Evolutionary conservation across 2,329 filamentous ascomycete genomes (phyloP).

Genomic region (Orbilia blumenaviensis): DNA sequence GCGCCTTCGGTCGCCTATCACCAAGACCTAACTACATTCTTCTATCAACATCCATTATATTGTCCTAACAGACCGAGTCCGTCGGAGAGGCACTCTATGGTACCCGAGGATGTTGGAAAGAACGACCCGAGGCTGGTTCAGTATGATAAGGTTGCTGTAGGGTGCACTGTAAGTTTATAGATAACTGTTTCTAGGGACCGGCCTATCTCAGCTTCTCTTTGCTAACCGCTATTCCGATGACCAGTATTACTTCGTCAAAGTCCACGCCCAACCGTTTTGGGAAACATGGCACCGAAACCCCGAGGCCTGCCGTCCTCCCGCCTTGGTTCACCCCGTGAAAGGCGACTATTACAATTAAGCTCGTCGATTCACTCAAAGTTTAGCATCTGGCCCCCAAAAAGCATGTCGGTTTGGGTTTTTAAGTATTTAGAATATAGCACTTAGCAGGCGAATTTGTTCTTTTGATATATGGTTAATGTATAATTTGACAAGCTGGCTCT

Average conservation of each 20-base stretch:
- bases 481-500: neutral
- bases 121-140: conserved; percentile 11
- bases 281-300: conserved; percentile 1
- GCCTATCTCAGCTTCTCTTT: neutral
- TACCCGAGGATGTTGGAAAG: neutral
- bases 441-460: neutral
- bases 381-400: neutral
- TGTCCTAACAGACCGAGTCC: neutral
- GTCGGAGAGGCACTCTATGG: conserved; percentile 2
- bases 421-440: neutral
- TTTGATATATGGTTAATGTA: neutral
- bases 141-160: conserved; percentile 16
- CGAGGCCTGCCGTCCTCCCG: neutral
- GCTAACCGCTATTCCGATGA: neutral
- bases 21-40: conserved; percentile 15
- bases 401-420: neutral
- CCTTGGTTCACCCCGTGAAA: conserved; percentile 18
- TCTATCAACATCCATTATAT: conserved; percentile 23
- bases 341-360: conserved; percentile 7
- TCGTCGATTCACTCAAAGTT: neutral
- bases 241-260: conserved; percentile 27
- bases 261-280: conserved; percentile 23
- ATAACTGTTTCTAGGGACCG: neutral
- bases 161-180: conserved; percentile 16
- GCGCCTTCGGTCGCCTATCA: neutral